Evolutionary conservation across 1,284 basidiomycete genomes (phyloP).

Genomic region (Leccinum subspadiceum): DNA sequence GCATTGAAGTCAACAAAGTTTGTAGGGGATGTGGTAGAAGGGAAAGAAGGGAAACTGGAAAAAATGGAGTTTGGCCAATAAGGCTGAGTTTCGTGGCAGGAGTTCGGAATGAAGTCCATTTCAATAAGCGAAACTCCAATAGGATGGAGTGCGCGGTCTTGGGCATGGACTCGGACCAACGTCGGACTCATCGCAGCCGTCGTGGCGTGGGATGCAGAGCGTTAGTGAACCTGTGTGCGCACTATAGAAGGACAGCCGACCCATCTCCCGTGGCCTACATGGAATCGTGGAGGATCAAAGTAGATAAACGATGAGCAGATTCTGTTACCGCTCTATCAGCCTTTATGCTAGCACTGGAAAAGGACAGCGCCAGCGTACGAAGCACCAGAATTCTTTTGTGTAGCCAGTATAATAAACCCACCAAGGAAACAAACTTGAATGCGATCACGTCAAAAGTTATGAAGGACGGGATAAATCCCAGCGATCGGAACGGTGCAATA

Average conservation of each 20-base stretch:
- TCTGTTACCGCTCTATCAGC: neutral
- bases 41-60: constrained; percentile 64
- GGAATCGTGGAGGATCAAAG: neutral
- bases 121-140: too few species aligned
- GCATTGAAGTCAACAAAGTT: constrained; percentile 82
- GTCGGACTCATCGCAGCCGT: too few species aligned
- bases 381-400: neutral
- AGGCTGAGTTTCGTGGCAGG: too few species aligned
- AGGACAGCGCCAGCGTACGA: too few species aligned
- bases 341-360: too few species aligned
- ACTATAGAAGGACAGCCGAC: neutral
- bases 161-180: too few species aligned
- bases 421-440: neutral
- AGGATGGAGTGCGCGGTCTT: too few species aligned
- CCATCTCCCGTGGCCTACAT: neutral
- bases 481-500: neutral
- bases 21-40: constrained; percentile 72
- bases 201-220: too few species aligned
- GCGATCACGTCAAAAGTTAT: neutral
- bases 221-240: neutral
- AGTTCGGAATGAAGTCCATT: too few species aligned
- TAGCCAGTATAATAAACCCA: neutral
- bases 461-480: neutral
- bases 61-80: too few species aligned
- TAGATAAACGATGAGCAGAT: neutral